Evolutionary conservation across 2,329 filamentous ascomycete genomes (phyloP).

Genomic region (Thelonectria blattea): DNA sequence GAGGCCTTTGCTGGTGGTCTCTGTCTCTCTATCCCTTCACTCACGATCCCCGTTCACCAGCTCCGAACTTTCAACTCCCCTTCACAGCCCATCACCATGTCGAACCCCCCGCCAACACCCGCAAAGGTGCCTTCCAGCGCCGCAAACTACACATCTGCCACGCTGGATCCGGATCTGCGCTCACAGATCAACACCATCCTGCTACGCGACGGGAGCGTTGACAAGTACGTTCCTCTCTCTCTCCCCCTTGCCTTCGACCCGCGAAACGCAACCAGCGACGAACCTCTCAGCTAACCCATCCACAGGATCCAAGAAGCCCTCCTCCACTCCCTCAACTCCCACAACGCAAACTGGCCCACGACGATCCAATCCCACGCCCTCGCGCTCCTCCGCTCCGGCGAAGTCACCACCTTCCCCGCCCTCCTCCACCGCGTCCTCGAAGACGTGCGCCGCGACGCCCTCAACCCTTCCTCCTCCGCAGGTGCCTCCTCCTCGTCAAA

Average conservation of each 20-base stretch:
- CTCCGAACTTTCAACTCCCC: not conserved
- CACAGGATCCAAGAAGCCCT: constrained; percentile 68
- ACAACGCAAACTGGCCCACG: constrained; percentile 68
- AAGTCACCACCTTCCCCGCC: constrained; percentile 65
- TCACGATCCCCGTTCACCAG: not conserved
- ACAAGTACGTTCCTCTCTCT: constrained; percentile 56
- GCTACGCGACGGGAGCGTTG: constrained; percentile 63
- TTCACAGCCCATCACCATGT: constrained; percentile 43
- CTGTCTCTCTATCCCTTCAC: not conserved
- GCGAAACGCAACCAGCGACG: too few relatives aligned
- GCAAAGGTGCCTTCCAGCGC: constrained; percentile 66
- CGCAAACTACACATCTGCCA: constrained; percentile 65
- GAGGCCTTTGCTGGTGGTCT: not conserved
- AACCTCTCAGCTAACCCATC: constrained; percentile 9
- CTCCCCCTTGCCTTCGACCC: too few relatives aligned
- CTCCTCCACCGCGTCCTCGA: constrained; percentile 66
- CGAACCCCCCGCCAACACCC: constrained; percentile 57
- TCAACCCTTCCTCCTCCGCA: constrained; percentile 30
- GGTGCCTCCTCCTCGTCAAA: constrained; percentile 28
- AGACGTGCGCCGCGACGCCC: constrained; percentile 60
- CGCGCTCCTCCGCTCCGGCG: constrained; percentile 63
- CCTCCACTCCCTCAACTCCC: constrained; percentile 65
- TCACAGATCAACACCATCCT: constrained; percentile 67
- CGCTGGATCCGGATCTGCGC: constrained; percentile 65
- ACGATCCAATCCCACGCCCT: constrained; percentile 65